phyloP scores from a whole-genome alignment of 2,329 filamentous ascomycete genomes.

The Sarocladium oryzae region DNA sequence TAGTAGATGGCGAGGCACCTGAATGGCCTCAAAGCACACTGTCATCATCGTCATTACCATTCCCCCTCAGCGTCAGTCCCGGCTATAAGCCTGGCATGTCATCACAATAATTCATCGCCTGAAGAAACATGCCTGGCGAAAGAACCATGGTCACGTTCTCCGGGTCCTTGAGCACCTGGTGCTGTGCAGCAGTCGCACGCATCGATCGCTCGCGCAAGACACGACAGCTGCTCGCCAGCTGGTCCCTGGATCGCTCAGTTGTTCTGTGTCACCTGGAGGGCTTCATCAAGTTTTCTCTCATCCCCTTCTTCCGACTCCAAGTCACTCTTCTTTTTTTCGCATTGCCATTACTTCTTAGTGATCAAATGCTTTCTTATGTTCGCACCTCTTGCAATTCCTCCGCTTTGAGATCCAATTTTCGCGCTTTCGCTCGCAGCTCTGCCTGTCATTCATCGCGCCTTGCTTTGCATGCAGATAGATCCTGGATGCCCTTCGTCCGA shows the following conservation, averaged over 20 bases:
- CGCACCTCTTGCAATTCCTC: too few species aligned
- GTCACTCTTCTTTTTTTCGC: neutral
- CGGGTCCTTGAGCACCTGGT: neutral
- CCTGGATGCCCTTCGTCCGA: too few species aligned
- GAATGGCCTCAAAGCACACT: neutral
- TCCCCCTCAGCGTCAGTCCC: neutral
- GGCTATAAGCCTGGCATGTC: neutral
- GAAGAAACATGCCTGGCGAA: too few species aligned
- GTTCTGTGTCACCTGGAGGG: neutral
- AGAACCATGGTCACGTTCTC: too few species aligned
- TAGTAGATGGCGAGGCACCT: neutral
- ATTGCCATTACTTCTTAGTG: neutral
- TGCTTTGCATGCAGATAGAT: too few species aligned
- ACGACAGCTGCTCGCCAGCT: conserved; percentile 6
- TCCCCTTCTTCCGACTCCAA: neutral
- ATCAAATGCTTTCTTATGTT: too few species aligned
- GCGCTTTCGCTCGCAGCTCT: too few species aligned
- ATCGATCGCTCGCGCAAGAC: neutral
- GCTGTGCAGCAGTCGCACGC: neutral
- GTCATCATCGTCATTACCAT: neutral
- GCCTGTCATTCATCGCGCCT: too few species aligned
- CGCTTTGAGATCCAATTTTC: too few species aligned
- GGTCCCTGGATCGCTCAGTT: conserved; percentile 1
- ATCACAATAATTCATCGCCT: neutral
- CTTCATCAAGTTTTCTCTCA: neutral